phyloP scores from a whole-genome alignment of 306 rosid species.

The Cucurbita maxima region DNA sequence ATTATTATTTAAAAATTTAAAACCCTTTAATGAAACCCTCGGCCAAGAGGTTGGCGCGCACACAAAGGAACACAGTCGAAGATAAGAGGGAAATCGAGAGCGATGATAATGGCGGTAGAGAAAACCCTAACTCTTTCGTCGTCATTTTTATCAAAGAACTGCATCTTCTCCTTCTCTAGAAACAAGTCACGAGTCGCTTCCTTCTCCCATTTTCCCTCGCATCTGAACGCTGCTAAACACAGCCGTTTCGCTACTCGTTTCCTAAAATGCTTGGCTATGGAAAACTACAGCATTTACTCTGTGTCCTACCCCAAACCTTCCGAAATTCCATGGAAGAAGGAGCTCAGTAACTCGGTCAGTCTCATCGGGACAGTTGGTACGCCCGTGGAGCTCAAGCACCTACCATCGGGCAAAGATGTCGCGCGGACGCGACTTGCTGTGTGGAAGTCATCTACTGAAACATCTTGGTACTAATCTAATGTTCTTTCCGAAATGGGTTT shows the following conservation, averaged over 20 bases:
- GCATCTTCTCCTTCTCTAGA: not conserved
- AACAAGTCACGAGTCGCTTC: not conserved
- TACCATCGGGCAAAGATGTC: slow-evolving; percentile 58
- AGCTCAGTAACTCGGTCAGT: slow-evolving; percentile 56
- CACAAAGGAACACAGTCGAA: not conserved
- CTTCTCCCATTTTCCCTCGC: not conserved
- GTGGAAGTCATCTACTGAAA: slow-evolving; percentile 55
- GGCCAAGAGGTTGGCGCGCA: not conserved
- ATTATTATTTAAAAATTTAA: not conserved
- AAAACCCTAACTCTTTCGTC: not conserved
- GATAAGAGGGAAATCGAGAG: not conserved
- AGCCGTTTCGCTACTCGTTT: slow-evolving; percentile 5
- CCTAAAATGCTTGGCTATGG: slow-evolving; percentile 32
- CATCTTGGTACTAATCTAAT: slow-evolving; percentile 30
- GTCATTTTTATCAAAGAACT: not conserved
- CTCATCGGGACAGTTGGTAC: slow-evolving; percentile 65
- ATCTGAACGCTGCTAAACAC: not conserved
- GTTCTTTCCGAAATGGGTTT: not conserved
- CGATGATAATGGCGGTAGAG: not conserved
- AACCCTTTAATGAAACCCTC: not conserved
- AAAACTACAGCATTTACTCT: slow-evolving; percentile 12
- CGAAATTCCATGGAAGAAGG: slow-evolving; percentile 84
- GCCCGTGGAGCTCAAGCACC: slow-evolving; percentile 57
- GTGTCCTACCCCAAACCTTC: slow-evolving; percentile 43
- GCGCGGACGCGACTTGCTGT: slow-evolving; percentile 83